Evolutionary conservation across 2,329 filamentous ascomycete species (phyloP).

Genomic region (Talaromyces rugulosus): DNA sequence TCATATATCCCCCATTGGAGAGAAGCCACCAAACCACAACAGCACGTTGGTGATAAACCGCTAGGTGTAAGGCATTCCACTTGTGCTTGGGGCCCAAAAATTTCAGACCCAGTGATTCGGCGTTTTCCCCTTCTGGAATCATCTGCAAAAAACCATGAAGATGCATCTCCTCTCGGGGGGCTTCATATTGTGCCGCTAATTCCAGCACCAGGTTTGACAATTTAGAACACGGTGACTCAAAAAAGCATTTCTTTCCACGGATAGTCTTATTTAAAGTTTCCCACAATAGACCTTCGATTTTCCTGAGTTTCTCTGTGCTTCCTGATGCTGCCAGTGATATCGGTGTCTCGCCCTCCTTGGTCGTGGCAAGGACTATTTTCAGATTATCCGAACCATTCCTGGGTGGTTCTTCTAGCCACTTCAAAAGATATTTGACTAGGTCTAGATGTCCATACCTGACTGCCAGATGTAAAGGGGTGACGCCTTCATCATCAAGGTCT

Average conservation of each 20-base stretch:
- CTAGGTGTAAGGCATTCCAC: conserved; percentile 5
- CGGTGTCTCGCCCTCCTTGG: background rate
- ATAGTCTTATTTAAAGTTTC: background rate
- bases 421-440: conserved; percentile 30
- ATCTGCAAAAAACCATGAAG: conserved; percentile 1
- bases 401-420: conserved; percentile 17
- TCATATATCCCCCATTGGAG: conserved; percentile 9
- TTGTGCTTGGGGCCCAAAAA: background rate
- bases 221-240: background rate
- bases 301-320: background rate
- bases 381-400: background rate
- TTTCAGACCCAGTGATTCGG: background rate
- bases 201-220: background rate
- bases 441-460: conserved; percentile 33
- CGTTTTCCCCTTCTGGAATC: background rate
- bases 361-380: no score
- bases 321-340: background rate
- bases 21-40: conserved; percentile 13
- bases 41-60: conserved; percentile 1
- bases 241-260: background rate
- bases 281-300: background rate
- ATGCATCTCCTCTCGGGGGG: background rate
- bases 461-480: conserved; percentile 36
- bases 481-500: conserved; percentile 14
- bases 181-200: background rate